Evolutionary conservation across 768 basidiomycete genomes (phyloP), one percentile per base, ranked within the genome.

Genomic region (Boletus rufocinnamomeus): DNA sequence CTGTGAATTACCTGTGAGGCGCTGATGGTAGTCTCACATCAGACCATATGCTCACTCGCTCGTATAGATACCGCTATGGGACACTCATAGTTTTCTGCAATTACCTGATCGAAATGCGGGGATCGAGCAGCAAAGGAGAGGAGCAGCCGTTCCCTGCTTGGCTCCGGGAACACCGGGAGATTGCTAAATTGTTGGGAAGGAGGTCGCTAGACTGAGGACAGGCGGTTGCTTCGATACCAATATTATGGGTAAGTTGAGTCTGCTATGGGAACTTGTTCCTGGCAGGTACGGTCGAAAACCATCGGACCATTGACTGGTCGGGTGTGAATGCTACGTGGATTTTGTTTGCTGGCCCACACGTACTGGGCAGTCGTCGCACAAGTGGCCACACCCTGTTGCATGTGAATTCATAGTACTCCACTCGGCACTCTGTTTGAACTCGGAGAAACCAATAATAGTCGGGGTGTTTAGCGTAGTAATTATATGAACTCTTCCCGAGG

Each of bases 61-160:
- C 46, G 19, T 49, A 47, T 59, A 91, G 90, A 60, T 91, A 89
- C 70, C 88, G 89, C 61, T 97, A 98, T 68, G 96, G 91, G 8
- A 87, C 91, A 4, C 79, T 97, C 35, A 96, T 98, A 64, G 93
- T 93, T 6, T 92, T 99, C 58, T 90, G 97, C 49, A 95, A 97
- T 71, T 98, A 96, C 72, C 80, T 98, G 63, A 86, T 98, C 52
- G 94, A 96, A 73, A 72, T 69, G 61, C 71, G 74, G 50, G 75
- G 77, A 61, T 77, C 77, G 64, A 75, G 76, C 34, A 76, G 62
- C 13, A 61, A 76, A 50, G 70, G 69, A 14, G 70, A 69, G 47
- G 71, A 73, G 44, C 74, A 75, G 11, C 84, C 86, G 3, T 96
- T 97, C 76, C 86, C 91, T 3, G 80, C 80, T 44, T 96, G 95